Conservation (phyloP, 2,329 filamentous ascomycete species). For the Verticillium nonalfalfae region DNA sequence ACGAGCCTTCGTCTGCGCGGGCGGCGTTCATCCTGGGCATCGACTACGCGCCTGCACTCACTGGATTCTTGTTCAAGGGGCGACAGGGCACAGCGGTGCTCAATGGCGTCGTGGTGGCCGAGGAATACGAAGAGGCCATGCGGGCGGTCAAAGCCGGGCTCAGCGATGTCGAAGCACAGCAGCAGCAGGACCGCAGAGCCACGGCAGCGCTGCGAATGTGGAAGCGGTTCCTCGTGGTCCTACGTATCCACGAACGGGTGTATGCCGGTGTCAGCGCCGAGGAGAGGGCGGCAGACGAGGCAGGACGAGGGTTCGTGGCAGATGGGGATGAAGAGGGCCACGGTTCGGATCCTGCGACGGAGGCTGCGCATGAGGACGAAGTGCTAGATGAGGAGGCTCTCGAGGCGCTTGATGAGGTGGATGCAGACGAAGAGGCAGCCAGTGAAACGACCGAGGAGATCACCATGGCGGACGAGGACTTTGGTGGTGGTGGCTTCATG, state of each 20-base stretch:
- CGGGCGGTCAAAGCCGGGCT: conserved; percentile 62
- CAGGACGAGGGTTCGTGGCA: conserved; percentile 6
- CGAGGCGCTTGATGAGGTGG: conserved; percentile 14
- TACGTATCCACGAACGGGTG: conserved; percentile 71
- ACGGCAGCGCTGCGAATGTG: conserved; percentile 63
- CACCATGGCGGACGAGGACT: conserved; percentile 32
- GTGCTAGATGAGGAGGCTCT: neutral
- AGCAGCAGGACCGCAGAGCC: conserved; percentile 65
- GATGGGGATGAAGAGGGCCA: conserved; percentile 20
- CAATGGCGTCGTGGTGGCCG: conserved; percentile 69
- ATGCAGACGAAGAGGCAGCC: conserved; percentile 19
- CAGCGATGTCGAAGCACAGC: conserved; percentile 56
- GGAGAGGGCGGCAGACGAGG: conserved; percentile 32
- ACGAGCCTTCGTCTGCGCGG: conserved; percentile 44
- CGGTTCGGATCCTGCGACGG: conserved; percentile 32
- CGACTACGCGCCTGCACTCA: conserved; percentile 85
- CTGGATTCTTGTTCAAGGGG: conserved; percentile 82
- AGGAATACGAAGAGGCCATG: conserved; percentile 66
- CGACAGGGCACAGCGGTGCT: conserved; percentile 80
- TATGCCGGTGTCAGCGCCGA: conserved; percentile 49
- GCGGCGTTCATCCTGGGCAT: conserved; percentile 73
- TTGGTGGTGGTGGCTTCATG: conserved; percentile 40
- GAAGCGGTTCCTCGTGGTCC: conserved; percentile 64
- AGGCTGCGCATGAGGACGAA: conserved; percentile 14
- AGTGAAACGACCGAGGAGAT: conserved; percentile 37